A percentile compares a stretch with the other conserved stretches of the same genome.
Evolutionary conservation across 805 yeast species (phyloP).

Genomic region (Osmozyma mogii): DNA sequence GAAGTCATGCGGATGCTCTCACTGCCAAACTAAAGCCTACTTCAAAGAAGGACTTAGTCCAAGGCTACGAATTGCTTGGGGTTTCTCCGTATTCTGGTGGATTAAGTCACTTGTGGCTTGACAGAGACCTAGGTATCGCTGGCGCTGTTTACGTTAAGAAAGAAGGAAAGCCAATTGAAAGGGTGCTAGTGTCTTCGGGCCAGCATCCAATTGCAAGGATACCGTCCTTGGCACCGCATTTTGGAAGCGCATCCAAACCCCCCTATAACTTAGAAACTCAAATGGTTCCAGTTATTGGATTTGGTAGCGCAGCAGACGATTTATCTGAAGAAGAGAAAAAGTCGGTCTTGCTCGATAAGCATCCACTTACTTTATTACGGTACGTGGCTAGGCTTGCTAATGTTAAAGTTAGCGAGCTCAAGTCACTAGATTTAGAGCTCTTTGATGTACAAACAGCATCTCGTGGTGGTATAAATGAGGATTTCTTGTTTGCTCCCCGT

Average conservation of each 20-base stretch:
- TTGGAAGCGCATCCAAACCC: conserved; percentile 19
- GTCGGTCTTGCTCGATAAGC: conserved; percentile 22
- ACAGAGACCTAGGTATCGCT: conserved; percentile 36
- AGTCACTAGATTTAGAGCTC: conserved; percentile 29
- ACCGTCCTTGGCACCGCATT: conserved; percentile 35
- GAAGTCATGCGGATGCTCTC: conserved; percentile 70
- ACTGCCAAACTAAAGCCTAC: conserved; percentile 65
- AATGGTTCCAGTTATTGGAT: conserved; percentile 33
- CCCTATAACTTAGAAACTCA: conserved; percentile 30
- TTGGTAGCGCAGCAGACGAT: conserved; percentile 6
- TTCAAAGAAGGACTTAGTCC: conserved; percentile 27
- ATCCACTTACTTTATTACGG: conserved; percentile 25
- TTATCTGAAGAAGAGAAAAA: conserved; percentile 15
- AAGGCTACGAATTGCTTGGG: conserved; percentile 31
- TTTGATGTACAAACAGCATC: conserved; percentile 28
- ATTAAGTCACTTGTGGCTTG: conserved; percentile 28
- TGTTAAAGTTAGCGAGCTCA: conserved; percentile 15
- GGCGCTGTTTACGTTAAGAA: conserved; percentile 26
- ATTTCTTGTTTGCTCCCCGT: conserved; percentile 32
- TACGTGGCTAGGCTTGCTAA: conserved; percentile 21
- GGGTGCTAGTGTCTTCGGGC: conserved; percentile 24
- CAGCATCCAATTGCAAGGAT: conserved; percentile 31
- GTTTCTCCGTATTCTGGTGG: conserved; percentile 36
- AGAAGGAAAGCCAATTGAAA: conserved; percentile 8
- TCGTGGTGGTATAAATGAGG: conserved; percentile 29